These are phyloP conservation scores for Fusarium devonianum DNA, from an alignment of 2,329 filamentous ascomycete species.

Conservation along the genomic window DNA sequence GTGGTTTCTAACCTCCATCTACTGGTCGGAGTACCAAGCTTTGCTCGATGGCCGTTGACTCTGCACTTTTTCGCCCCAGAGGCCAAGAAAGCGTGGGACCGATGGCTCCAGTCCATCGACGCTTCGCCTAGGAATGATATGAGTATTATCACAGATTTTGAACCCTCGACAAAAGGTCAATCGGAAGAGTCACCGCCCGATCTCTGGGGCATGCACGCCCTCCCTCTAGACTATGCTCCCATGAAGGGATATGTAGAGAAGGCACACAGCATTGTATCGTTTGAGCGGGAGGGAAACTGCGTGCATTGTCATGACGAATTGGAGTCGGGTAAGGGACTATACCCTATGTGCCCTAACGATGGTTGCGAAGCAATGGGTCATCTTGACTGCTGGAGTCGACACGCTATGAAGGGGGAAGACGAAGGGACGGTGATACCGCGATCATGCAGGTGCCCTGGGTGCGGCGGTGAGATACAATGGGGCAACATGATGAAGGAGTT, in stretches of 20 bases:
- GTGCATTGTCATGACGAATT: slow-evolving; percentile 59
- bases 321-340: slow-evolving; percentile 57
- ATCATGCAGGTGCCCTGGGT: slow-evolving; percentile 74
- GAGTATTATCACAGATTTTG: slow-evolving; percentile 65
- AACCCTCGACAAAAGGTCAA: slow-evolving; percentile 30
- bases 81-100: slow-evolving; percentile 72
- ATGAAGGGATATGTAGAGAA: slow-evolving; percentile 64
- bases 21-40: slow-evolving; percentile 79
- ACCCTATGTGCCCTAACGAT: slow-evolving; percentile 63
- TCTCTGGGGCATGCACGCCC: slow-evolving; percentile 59
- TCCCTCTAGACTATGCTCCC: slow-evolving; percentile 63
- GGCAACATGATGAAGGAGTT: slow-evolving; percentile 82
- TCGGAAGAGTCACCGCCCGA: slow-evolving; percentile 10
- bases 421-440: slow-evolving; percentile 67
- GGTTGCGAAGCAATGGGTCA: slow-evolving; percentile 66
- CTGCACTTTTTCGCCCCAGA: slow-evolving; percentile 80
- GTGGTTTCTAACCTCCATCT: slow-evolving; percentile 83
- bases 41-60: slow-evolving; percentile 81
- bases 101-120: slow-evolving; percentile 59
- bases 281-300: slow-evolving; percentile 64
- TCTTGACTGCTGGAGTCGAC: slow-evolving; percentile 64
- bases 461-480: slow-evolving; percentile 71
- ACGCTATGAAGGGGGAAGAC: slow-evolving; percentile 53
- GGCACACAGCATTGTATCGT: slow-evolving; percentile 59
- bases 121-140: slow-evolving; percentile 58